Percentiles rank a stretch among this genome's conserved stretches.
Evolutionary conservation across 768 basidiomycete species (phyloP).

Genomic region (Cantharellus cinnabarinus): DNA sequence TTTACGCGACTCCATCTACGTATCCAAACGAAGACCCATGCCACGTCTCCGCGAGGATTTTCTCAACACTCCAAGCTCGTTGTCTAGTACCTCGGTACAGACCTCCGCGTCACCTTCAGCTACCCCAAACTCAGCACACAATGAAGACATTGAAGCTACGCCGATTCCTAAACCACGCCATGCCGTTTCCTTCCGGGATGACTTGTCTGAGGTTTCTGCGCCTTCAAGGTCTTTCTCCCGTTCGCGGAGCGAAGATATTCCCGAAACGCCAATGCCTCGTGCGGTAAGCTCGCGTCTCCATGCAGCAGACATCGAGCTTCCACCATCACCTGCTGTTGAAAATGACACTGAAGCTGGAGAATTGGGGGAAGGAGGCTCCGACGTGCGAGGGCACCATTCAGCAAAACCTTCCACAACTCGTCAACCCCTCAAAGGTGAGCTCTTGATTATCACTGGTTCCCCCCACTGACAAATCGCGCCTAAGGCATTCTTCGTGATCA

Average conservation of each 20-base stretch:
- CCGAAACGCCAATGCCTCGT: no score
- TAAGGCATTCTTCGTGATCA: background rate
- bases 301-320: background rate
- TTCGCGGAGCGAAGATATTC: no score
- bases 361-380: background rate
- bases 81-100: slow-evolving; percentile 17
- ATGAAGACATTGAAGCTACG: background rate
- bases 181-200: background rate
- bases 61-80: background rate
- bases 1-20: background rate
- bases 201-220: no score
- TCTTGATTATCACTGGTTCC: no score
- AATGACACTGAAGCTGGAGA: background rate
- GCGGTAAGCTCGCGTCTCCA: no score
- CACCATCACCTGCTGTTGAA: background rate
- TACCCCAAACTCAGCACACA: slow-evolving; percentile 5
- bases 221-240: no score
- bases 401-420: no score
- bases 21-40: background rate
- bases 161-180: background rate
- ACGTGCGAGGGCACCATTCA: no score
- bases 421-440: no score
- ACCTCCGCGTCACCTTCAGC: slow-evolving; percentile 15
- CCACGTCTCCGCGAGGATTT: background rate
- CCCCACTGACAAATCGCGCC: no score